Percentiles rank a stretch among this genome's conserved stretches.
phyloP scores from a whole-genome alignment of 768 basidiomycete species.

The Asterophora parasitica region DNA sequence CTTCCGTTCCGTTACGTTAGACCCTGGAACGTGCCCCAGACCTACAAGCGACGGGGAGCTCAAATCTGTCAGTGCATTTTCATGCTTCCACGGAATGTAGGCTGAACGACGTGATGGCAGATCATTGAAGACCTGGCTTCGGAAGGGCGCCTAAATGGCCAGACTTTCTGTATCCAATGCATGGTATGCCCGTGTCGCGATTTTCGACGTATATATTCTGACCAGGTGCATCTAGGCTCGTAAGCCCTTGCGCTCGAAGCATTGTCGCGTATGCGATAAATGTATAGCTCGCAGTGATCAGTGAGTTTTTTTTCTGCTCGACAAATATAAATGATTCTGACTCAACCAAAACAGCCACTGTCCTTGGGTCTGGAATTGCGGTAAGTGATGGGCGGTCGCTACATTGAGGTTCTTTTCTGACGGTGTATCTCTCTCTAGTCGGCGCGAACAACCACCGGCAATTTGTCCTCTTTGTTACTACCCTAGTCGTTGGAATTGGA shows the following conservation, averaged over 20 bases:
- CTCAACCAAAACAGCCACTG: slow-evolving; percentile 62
- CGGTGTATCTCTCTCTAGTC: slow-evolving; percentile 39
- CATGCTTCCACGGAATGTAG: not conserved
- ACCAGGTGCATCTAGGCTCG: slow-evolving; percentile 46
- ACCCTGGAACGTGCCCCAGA: slow-evolving; percentile 84
- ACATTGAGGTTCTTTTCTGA: not conserved
- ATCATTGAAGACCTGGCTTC: slow-evolving; percentile 89
- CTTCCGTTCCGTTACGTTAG: slow-evolving; percentile 82
- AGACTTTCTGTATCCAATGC: slow-evolving; percentile 94
- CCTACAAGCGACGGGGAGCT: slow-evolving; percentile 81
- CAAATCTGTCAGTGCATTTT: slow-evolving; percentile 59
- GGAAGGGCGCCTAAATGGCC: slow-evolving; percentile 85
- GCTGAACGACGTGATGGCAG: slow-evolving; percentile 31
- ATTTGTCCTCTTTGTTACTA: slow-evolving; percentile 88
- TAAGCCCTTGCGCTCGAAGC: slow-evolving; percentile 91
- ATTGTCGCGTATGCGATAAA: slow-evolving; percentile 87
- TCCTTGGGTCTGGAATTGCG: slow-evolving; percentile 99
- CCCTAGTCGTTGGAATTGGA: slow-evolving; percentile 76
- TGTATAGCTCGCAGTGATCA: slow-evolving; percentile 92
- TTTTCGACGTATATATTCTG: not conserved
- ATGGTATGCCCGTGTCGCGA: slow-evolving; percentile 53
- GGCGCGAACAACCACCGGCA: slow-evolving; percentile 94
- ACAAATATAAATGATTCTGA: slow-evolving; percentile 3
- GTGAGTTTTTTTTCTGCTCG: slow-evolving; percentile 41
- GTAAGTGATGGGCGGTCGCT: slow-evolving; percentile 38